A percentile compares a stretch with the other conserved stretches of the same genome.
Evolutionary conservation across 2,329 filamentous ascomycete genomes (phyloP).

Genomic region (Arthrobotrys conoides): DNA sequence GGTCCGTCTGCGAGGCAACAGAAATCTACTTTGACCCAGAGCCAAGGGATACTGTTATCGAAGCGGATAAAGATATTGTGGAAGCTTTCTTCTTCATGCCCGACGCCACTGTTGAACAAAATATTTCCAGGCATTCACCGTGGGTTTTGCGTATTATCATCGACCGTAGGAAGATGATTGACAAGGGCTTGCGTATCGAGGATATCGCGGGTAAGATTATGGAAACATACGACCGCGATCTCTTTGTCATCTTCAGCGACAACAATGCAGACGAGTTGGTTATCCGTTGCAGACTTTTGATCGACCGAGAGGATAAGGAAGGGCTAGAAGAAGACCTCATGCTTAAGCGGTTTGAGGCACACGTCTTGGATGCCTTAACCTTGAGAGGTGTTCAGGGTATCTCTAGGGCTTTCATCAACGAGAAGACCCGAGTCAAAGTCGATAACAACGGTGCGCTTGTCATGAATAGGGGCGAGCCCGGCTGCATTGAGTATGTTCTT

Average conservation of each 20-base stretch:
- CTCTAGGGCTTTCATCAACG: conserved; percentile 92
- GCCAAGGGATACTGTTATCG: conserved; percentile 85
- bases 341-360: conserved; percentile 90
- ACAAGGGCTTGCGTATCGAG: conserved; percentile 91
- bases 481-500: conserved; percentile 93
- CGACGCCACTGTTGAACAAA: conserved; percentile 79
- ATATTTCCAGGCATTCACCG: conserved; percentile 80
- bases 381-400: conserved; percentile 91
- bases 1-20: conserved; percentile 89
- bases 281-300: conserved; percentile 88
- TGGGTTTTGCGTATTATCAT: conserved; percentile 96
- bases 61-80: conserved; percentile 91
- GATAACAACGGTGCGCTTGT: conserved; percentile 79
- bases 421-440: conserved; percentile 78
- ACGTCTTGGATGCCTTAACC: conserved; percentile 90
- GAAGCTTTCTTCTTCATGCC: conserved; percentile 97
- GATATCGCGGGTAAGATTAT: conserved; percentile 93
- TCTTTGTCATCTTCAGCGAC: conserved; percentile 96
- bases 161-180: conserved; percentile 92
- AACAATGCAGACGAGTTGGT: conserved; percentile 97
- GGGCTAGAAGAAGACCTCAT: conserved; percentile 89
- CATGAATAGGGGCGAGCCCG: conserved; percentile 79
- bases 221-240: conserved; percentile 84
- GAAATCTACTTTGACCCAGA: conserved; percentile 99
- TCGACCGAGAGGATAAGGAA: conserved; percentile 74